A percentile compares a stretch with the other conserved stretches of the same genome.
Evolutionary conservation across 2,329 filamentous ascomycete species (phyloP).

Genomic region (Diplocarpon rosae): DNA sequence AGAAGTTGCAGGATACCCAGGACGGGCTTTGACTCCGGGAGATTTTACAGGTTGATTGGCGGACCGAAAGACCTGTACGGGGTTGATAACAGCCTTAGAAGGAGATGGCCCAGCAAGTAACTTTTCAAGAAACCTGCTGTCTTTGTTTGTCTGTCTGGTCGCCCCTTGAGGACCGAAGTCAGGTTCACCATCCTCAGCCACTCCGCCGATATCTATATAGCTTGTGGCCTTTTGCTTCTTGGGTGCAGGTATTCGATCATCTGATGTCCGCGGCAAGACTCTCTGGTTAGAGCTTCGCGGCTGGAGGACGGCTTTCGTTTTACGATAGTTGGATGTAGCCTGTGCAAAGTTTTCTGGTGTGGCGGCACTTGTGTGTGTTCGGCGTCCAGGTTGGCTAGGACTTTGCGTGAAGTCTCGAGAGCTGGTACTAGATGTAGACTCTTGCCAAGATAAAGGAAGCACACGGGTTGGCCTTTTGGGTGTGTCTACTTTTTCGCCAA

Average conservation of each 20-base stretch:
- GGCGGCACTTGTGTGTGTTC: background rate
- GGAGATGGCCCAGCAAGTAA: constrained; percentile 20
- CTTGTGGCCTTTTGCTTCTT: constrained; percentile 15
- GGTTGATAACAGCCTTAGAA: constrained; percentile 4
- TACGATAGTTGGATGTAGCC: constrained; percentile 4
- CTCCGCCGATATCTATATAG: constrained; percentile 10
- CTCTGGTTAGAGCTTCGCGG: constrained; percentile 21
- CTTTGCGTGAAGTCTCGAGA: background rate
- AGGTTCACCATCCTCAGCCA: constrained; percentile 22
- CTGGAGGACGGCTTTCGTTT: constrained; percentile 16
- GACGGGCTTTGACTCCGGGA: background rate
- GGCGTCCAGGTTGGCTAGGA: background rate
- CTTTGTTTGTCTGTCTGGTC: background rate
- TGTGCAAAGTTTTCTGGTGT: background rate
- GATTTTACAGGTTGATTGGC: constrained; percentile 1
- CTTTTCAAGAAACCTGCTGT: constrained; percentile 7
- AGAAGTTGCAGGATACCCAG: background rate
- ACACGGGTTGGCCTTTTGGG: constrained; percentile 24
- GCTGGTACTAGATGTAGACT: background rate
- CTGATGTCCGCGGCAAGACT: constrained; percentile 19
- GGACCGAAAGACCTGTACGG: background rate
- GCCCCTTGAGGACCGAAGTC: background rate
- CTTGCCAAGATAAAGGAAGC: constrained; percentile 3
- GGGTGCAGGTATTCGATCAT: constrained; percentile 1
- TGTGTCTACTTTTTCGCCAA: constrained; percentile 27